Percentiles rank a stretch among this genome's conserved stretches.
These are phyloP conservation scores for Lichtheimia hyalospora DNA, from an alignment of 371 early-diverging fungal species.

Conservation along the genomic window DNA sequence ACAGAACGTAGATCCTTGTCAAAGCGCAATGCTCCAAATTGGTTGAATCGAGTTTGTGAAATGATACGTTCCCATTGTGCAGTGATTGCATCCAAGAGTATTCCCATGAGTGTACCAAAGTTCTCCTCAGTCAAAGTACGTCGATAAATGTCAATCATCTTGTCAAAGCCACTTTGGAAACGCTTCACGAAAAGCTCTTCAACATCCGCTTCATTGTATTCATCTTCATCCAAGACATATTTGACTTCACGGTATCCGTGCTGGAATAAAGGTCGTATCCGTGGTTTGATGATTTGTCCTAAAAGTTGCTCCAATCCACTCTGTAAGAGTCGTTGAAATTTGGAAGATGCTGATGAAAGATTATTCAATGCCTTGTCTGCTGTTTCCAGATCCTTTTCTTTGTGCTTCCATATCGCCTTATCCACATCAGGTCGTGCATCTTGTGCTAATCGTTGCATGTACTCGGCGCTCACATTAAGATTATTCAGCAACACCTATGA, in stretches of 20 bases:
- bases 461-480: slow-evolving; percentile 76
- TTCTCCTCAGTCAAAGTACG: slow-evolving; percentile 69
- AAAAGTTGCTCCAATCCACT: slow-evolving; percentile 81
- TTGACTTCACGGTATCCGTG: slow-evolving; percentile 83
- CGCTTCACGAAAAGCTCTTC: slow-evolving; percentile 79
- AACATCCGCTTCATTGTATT: slow-evolving; percentile 82
- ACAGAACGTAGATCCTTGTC: slow-evolving; percentile 87
- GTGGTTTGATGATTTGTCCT: slow-evolving; percentile 76
- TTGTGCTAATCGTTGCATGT: slow-evolving; percentile 64
- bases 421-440: slow-evolving; percentile 62
- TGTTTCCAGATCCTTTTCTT: slow-evolving; percentile 51
- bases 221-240: slow-evolving; percentile 88
- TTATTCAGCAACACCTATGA: slow-evolving; percentile 74
- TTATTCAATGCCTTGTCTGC: slow-evolving; percentile 46
- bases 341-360: slow-evolving; percentile 56
- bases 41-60: slow-evolving; percentile 83
- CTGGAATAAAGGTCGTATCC: slow-evolving; percentile 75
- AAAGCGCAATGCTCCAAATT: slow-evolving; percentile 81
- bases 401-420: slow-evolving; percentile 39
- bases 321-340: slow-evolving; percentile 66
- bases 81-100: slow-evolving; percentile 63
- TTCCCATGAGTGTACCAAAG: slow-evolving; percentile 60
- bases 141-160: slow-evolving; percentile 43
- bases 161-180: slow-evolving; percentile 67
- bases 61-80: slow-evolving; percentile 88